phyloP scores from a whole-genome alignment of 371 early-diverging fungal genomes.

The Actinomortierella ambigua region DNA sequence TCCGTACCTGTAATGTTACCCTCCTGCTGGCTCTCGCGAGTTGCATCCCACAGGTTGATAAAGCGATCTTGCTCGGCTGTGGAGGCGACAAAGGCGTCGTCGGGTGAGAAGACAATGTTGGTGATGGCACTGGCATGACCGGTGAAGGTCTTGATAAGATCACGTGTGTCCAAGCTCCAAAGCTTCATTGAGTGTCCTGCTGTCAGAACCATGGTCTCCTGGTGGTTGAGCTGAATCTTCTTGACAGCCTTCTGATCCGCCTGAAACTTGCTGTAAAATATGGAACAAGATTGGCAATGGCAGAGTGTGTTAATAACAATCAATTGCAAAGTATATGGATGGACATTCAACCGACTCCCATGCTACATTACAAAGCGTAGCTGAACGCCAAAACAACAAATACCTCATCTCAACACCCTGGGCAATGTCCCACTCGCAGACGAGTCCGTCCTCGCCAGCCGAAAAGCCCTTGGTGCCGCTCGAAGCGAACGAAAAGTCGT shows the following conservation, averaged over 20 bases:
- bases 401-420: constrained; percentile 60
- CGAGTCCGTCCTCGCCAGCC: constrained; percentile 64
- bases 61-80: constrained; percentile 79
- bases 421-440: constrained; percentile 78
- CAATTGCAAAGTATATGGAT: constrained; percentile 6
- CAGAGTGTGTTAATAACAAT: background rate
- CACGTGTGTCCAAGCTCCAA: constrained; percentile 61
- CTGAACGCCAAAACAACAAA: constrained; percentile 3
- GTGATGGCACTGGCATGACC: constrained; percentile 77
- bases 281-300: background rate
- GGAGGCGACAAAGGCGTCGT: constrained; percentile 66
- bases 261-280: constrained; percentile 57
- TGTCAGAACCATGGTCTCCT: constrained; percentile 60
- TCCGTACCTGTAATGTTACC: constrained; percentile 55
- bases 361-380: no score
- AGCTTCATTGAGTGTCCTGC: constrained; percentile 73
- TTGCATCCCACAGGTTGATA: constrained; percentile 78
- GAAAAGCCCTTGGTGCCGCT: constrained; percentile 69
- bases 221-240: constrained; percentile 62
- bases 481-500: constrained; percentile 69
- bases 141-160: constrained; percentile 65
- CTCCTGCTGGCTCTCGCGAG: constrained; percentile 54
- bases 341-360: no score
- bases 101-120: constrained; percentile 59
- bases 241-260: constrained; percentile 63